A percentile compares a stretch with the other conserved stretches of the same genome.
Conservation (phyloP, 129 eudicot species). For the Helianthus annuus region DNA sequence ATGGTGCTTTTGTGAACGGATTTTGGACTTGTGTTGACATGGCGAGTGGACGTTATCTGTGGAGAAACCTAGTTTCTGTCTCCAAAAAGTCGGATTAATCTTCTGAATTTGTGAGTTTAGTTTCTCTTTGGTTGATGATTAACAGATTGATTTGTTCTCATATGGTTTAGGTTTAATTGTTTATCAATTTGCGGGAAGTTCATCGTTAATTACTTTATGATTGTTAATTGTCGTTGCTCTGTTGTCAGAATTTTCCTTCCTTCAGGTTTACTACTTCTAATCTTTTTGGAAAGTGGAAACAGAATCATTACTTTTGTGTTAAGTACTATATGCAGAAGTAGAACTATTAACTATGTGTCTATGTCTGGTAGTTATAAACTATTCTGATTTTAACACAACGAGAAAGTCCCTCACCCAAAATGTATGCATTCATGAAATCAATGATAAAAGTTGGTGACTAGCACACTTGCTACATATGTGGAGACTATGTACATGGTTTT, state of each 20-base stretch:
- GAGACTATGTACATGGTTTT: neutral
- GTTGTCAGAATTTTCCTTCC: too few species aligned
- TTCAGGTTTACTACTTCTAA: neutral
- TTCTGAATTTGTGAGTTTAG: slow-evolving; percentile 20
- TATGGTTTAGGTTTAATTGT: neutral
- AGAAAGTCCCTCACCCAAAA: neutral
- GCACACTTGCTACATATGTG: neutral
- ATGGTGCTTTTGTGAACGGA: slow-evolving; percentile 41
- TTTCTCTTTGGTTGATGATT: neutral
- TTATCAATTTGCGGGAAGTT: neutral
- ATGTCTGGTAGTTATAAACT: slow-evolving; percentile 4
- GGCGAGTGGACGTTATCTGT: slow-evolving; percentile 80
- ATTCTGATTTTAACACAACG: neutral
- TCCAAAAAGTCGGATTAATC: slow-evolving; percentile 32
- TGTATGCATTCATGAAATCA: neutral
- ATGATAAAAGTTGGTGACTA: neutral
- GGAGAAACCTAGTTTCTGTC: slow-evolving; percentile 60
- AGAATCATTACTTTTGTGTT: neutral
- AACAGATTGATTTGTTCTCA: neutral
- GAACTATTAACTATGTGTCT: neutral
- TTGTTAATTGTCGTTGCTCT: neutral
- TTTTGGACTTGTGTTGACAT: slow-evolving; percentile 80
- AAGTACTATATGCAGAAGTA: neutral
- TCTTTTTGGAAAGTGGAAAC: neutral
- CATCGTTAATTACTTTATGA: neutral